These are phyloP conservation scores for Mortierella sp. DNA, from an alignment of 371 early-diverging fungal genomes.

Conservation along the genomic window DNA sequence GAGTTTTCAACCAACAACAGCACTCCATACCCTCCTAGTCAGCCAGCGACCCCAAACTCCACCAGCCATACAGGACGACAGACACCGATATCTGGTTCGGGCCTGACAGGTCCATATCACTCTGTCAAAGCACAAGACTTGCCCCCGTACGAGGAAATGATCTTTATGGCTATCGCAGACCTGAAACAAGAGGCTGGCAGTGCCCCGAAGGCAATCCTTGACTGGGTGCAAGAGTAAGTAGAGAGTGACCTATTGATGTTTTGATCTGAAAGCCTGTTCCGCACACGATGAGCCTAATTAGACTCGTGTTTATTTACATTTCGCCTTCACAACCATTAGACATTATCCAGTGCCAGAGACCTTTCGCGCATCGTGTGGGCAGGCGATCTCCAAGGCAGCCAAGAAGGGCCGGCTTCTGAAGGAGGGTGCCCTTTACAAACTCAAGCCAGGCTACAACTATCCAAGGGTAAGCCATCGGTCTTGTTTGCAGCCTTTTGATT, in stretches of 20 bases:
- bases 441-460: slow-evolving; percentile 54
- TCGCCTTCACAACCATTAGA: slow-evolving; percentile 14
- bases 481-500: background rate
- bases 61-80: slow-evolving; percentile 20
- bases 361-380: slow-evolving; percentile 58
- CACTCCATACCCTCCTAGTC: slow-evolving; percentile 5
- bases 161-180: slow-evolving; percentile 54
- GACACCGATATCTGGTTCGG: slow-evolving; percentile 27
- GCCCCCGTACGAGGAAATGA: slow-evolving; percentile 62
- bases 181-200: slow-evolving; percentile 52
- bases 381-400: slow-evolving; percentile 59
- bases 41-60: slow-evolving; percentile 28
- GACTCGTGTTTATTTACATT: background rate
- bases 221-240: slow-evolving; percentile 58
- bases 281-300: background rate
- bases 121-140: slow-evolving; percentile 49
- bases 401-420: slow-evolving; percentile 55
- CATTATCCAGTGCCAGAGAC: slow-evolving; percentile 58
- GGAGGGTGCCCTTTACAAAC: slow-evolving; percentile 54
- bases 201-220: slow-evolving; percentile 57
- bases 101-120: slow-evolving; percentile 19
- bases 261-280: no score
- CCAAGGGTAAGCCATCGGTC: slow-evolving; percentile 25
- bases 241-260: background rate
- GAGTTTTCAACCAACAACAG: background rate